Conservation (phyloP, 129 eudicot species). For the Pulicaria dysenterica region DNA sequence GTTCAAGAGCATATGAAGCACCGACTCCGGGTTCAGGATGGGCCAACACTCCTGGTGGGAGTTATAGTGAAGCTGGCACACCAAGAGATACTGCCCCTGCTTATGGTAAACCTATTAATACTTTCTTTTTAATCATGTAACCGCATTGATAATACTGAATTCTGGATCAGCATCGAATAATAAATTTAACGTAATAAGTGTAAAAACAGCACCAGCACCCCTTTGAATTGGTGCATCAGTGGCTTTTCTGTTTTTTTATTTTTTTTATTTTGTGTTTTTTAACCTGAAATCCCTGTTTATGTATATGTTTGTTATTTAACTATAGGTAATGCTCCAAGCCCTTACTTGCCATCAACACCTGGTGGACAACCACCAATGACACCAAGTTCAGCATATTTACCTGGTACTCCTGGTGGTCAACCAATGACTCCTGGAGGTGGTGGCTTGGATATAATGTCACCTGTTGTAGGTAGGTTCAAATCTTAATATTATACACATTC, state of each 20-base stretch:
- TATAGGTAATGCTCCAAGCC: conserved; percentile 98
- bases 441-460: conserved; percentile 95
- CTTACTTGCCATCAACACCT: conserved; percentile 96
- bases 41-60: conserved; percentile 78
- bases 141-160: too few species aligned
- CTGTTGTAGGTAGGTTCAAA: conserved; percentile 65
- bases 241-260: background rate
- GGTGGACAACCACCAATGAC: conserved; percentile 99
- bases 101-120: conserved; percentile 52
- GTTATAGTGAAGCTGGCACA: conserved; percentile 89
- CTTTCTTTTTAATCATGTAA: background rate
- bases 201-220: too few species aligned
- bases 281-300: background rate
- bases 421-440: conserved; percentile 99
- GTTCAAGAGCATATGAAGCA: conserved; percentile 88
- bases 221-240: too few species aligned
- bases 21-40: conserved; percentile 98
- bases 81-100: conserved; percentile 81
- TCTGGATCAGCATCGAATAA: too few species aligned
- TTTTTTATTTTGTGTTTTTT: too few species aligned
- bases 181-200: too few species aligned
- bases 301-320: background rate
- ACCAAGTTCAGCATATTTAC: conserved; percentile 92
- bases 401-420: conserved; percentile 98
- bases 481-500: background rate